Conservation (phyloP, 495 filamentous ascomycete species). For the Aspergillus kassunensis region DNA sequence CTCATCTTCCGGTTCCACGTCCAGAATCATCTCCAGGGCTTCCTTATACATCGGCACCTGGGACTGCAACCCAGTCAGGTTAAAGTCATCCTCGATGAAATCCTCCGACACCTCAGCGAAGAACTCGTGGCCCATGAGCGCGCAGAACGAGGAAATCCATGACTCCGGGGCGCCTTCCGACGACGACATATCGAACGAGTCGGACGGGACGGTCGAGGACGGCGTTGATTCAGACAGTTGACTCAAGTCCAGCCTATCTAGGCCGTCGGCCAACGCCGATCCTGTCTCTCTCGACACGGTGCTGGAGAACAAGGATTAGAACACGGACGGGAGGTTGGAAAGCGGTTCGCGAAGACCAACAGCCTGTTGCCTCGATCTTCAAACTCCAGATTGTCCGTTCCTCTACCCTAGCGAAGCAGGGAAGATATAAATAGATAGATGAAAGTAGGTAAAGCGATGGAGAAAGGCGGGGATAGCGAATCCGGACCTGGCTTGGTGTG, state of each 20-base stretch:
- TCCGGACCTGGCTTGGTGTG: background rate
- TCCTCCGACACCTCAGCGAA: constrained; percentile 98
- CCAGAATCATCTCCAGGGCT: constrained; percentile 93
- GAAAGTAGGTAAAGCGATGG: background rate
- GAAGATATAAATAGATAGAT: background rate
- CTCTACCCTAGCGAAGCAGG: background rate
- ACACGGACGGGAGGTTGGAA: constrained; percentile 7
- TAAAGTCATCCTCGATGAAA: constrained; percentile 99
- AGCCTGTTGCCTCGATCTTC: constrained; percentile 3
- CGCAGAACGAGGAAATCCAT: constrained; percentile 97
- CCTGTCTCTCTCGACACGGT: constrained; percentile 51
- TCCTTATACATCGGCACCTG: constrained; percentile 99
- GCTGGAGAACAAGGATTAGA: constrained; percentile 32
- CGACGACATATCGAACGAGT: constrained; percentile 55
- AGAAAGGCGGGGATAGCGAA: background rate
- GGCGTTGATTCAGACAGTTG: constrained; percentile 48
- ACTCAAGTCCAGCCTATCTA: constrained; percentile 50
- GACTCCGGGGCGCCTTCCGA: constrained; percentile 85
- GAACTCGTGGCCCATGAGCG: constrained; percentile 92
- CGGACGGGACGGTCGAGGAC: constrained; percentile 41
- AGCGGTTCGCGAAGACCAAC: constrained; percentile 2
- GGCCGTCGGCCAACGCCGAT: constrained; percentile 51
- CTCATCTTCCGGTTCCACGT: constrained; percentile 93
- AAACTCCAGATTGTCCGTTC: background rate
- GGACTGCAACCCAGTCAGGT: constrained; percentile 88